Conservation (phyloP, 768 basidiomycete species). For the Sarcomyxa edulis region DNA sequence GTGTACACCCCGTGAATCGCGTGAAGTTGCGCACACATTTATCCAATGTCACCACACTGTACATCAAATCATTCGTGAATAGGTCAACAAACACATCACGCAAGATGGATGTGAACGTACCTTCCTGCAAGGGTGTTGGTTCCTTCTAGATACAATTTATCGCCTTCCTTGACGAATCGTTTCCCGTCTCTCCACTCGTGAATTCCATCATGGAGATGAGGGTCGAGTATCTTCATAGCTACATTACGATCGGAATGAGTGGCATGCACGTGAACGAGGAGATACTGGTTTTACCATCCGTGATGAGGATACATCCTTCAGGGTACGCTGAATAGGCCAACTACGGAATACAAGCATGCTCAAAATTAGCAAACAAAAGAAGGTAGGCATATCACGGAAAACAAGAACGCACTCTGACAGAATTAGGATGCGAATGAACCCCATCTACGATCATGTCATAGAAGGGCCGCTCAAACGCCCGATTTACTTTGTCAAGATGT, state of each 20-base stretch:
- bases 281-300: slow-evolving; percentile 59
- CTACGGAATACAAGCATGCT: slow-evolving; percentile 27
- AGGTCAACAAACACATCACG: background rate
- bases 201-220: slow-evolving; percentile 74
- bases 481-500: slow-evolving; percentile 45
- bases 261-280: background rate
- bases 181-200: slow-evolving; percentile 88
- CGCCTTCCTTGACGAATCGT: slow-evolving; percentile 75
- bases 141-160: slow-evolving; percentile 76
- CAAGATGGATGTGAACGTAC: too few relatives aligned
- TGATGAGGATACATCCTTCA: slow-evolving; percentile 84
- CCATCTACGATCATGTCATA: slow-evolving; percentile 91
- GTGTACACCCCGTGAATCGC: slow-evolving; percentile 75
- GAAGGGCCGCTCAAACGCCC: slow-evolving; percentile 65
- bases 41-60: slow-evolving; percentile 75
- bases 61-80: slow-evolving; percentile 4
- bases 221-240: slow-evolving; percentile 88
- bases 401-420: slow-evolving; percentile 64
- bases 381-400: too few relatives aligned
- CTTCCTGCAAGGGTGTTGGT: slow-evolving; percentile 88
- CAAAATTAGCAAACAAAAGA: slow-evolving; percentile 3
- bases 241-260: slow-evolving; percentile 3
- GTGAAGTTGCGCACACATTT: slow-evolving; percentile 85
- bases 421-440: slow-evolving; percentile 87
- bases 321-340: slow-evolving; percentile 80